phyloP scores from a whole-genome alignment of 2,329 filamentous ascomycete species.

The Phoma herbarum region DNA sequence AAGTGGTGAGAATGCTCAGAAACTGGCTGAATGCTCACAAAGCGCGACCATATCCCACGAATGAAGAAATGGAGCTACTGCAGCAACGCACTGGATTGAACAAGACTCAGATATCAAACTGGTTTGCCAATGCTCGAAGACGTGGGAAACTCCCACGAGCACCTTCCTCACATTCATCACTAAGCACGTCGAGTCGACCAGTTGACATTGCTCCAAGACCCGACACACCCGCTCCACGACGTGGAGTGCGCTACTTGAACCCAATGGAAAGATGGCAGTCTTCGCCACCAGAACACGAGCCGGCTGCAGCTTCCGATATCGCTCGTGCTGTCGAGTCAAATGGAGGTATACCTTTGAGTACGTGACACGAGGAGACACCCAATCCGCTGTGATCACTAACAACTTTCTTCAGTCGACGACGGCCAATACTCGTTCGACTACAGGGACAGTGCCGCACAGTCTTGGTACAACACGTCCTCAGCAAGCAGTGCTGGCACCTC shows the following conservation, averaged over 20 bases:
- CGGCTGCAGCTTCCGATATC: slow-evolving; percentile 34
- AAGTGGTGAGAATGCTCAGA: slow-evolving; percentile 36
- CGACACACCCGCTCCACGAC: slow-evolving; percentile 31
- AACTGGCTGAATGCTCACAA: slow-evolving; percentile 37
- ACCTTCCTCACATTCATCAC: slow-evolving; percentile 11
- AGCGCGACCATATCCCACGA: slow-evolving; percentile 35
- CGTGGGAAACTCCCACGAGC: slow-evolving; percentile 31
- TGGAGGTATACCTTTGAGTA: slow-evolving; percentile 11
- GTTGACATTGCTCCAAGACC: slow-evolving; percentile 37
- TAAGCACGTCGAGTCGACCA: slow-evolving; percentile 16
- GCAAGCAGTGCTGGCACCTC: slow-evolving; percentile 39
- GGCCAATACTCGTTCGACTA: slow-evolving; percentile 1
- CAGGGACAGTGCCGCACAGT: slow-evolving; percentile 6
- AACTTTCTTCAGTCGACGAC: background rate
- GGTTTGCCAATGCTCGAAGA: slow-evolving; percentile 42
- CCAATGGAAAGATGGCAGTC: slow-evolving; percentile 43
- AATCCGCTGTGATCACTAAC: background rate
- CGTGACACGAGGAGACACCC: background rate
- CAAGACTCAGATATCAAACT: slow-evolving; percentile 38
- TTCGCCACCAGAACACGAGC: slow-evolving; percentile 42
- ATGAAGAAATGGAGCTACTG: slow-evolving; percentile 31
- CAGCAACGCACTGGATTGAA: slow-evolving; percentile 36
- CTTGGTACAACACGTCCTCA: slow-evolving; percentile 27
- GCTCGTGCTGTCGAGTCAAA: slow-evolving; percentile 36
- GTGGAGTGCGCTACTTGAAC: slow-evolving; percentile 20